A percentile compares a stretch with the other conserved stretches of the same genome.
phyloP scores from a whole-genome alignment of 805 yeast genomes.

The Sugiyamaella valdiviana region DNA sequence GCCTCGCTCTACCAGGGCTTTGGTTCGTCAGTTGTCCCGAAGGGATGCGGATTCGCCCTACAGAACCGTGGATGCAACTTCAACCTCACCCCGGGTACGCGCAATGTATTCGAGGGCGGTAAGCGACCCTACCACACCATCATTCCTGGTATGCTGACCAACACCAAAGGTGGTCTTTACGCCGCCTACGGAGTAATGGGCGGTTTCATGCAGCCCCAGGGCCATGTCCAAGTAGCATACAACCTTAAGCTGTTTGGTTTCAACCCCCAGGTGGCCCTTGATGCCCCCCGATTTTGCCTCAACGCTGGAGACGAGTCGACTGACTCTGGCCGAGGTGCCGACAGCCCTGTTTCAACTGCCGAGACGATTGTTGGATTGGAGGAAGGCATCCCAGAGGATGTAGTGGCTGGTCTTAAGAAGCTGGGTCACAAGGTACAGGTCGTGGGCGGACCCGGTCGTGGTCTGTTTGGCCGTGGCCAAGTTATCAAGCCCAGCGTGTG shows the following conservation, averaged over 20 bases:
- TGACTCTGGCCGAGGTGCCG: slow-evolving; percentile 51
- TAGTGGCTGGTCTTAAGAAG: slow-evolving; percentile 39
- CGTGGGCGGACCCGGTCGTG: slow-evolving; percentile 34
- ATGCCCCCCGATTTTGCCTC: slow-evolving; percentile 67
- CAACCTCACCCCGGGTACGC: slow-evolving; percentile 49
- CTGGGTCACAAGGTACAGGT: slow-evolving; percentile 55
- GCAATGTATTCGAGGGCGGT: slow-evolving; percentile 58
- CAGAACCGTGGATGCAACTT: slow-evolving; percentile 78
- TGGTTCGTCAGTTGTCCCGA: slow-evolving; percentile 65
- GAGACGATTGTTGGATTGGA: slow-evolving; percentile 58
- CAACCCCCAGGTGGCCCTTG: slow-evolving; percentile 68
- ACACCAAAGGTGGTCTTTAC: slow-evolving; percentile 38
- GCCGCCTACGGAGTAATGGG: slow-evolving; percentile 83
- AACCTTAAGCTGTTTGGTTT: slow-evolving; percentile 58
- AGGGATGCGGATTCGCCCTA: slow-evolving; percentile 54
- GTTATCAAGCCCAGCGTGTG: slow-evolving; percentile 44
- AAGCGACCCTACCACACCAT: slow-evolving; percentile 80
- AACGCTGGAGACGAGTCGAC: slow-evolving; percentile 47
- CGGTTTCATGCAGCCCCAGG: slow-evolving; percentile 82
- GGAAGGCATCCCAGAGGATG: slow-evolving; percentile 50
- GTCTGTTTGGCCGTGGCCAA: slow-evolving; percentile 51
- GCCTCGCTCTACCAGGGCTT: slow-evolving; percentile 65
- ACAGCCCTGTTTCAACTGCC: slow-evolving; percentile 55
- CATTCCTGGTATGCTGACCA: slow-evolving; percentile 74
- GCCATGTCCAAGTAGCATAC: slow-evolving; percentile 70